Base-by-base conservation (phyloP, 495 filamentous ascomycete genomes). In the Podospora fimiseda region DNA sequence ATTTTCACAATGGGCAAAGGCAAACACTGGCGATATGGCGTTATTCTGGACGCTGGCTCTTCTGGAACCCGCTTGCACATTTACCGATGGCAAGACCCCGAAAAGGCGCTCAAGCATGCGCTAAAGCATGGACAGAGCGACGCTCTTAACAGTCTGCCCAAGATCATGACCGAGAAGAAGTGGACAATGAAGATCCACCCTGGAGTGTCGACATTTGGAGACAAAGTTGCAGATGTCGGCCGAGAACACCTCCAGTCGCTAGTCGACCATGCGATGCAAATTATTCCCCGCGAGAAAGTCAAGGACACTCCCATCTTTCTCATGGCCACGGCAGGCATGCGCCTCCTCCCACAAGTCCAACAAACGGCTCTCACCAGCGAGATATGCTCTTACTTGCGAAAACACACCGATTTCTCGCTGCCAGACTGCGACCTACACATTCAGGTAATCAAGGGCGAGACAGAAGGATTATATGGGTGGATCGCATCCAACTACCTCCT, bases 401-500 rank as follows among this genome's bases (percentile, higher is more conserved):
- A 78, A 43, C 85, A 89, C 43, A 90, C 90, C 9, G 73, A 83
- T 18, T 99, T 99, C 60, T 77, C 83, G 44, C 77, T 99, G 3
- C 90, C 93, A 33, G 90, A 97, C 65, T 99, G 93, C 71, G 81
- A 78, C 48, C 68, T 88, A 3, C 90, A 99, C 61, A 87, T 99
- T 19, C 92, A 96, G 62, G 90, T 96, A 11, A 97, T 99, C 51
- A 83, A 88, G 1, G 93, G 93, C n/a, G 91, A 95, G 63, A 97
- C 94, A 0, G 93, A 99, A 67, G 93, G 91, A 15, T 67, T 99
- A 38, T 99, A 97, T 58, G 93, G 93, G n/a, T 99, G 93, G 93
- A 85, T 97, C 57, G 93, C 93, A 30, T 84, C 92, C n/a, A 99
- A 99, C 63, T 99, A 97, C 63, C 70, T 99, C 16, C 73, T 99